A percentile compares a stretch with the other conserved stretches of the same genome.
phyloP scores from a whole-genome alignment of 2,329 filamentous ascomycete species.

The Truncatella angustata region DNA sequence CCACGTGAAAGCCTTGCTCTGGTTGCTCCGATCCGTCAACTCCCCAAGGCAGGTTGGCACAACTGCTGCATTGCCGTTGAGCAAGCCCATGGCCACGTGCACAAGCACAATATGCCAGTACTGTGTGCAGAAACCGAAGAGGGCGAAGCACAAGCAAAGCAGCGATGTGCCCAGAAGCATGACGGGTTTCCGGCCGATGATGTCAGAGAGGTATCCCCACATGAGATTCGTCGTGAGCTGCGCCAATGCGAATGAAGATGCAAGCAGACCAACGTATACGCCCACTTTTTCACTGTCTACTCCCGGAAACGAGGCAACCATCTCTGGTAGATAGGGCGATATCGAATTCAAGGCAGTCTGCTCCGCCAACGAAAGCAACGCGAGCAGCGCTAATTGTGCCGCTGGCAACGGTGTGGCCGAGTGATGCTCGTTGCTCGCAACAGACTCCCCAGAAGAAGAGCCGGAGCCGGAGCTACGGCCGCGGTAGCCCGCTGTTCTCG shows the following conservation, averaged over 20 bases:
- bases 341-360: conserved; percentile 98
- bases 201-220: conserved; percentile 83
- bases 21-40: conserved; percentile 92
- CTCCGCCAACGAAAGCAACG: conserved; percentile 85
- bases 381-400: conserved; percentile 79
- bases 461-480: conserved; percentile 27
- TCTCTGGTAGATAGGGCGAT: conserved; percentile 88
- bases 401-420: conserved; percentile 75
- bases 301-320: conserved; percentile 83
- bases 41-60: conserved; percentile 93
- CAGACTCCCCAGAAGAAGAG: conserved; percentile 28
- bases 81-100: conserved; percentile 84
- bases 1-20: conserved; percentile 91
- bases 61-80: conserved; percentile 93
- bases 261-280: conserved; percentile 85
- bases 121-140: conserved; percentile 81
- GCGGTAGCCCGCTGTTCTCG: conserved; percentile 56
- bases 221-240: conserved; percentile 91
- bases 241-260: conserved; percentile 86
- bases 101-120: conserved; percentile 84
- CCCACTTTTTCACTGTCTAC: conserved; percentile 71
- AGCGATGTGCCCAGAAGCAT: conserved; percentile 80
- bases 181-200: conserved; percentile 77
- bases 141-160: conserved; percentile 76
- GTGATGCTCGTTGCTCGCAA: conserved; percentile 31